A percentile compares a stretch with the other conserved stretches of the same genome.
Evolutionary conservation across 805 yeast genomes (phyloP).

Genomic region (Blastobotrys attinorum): DNA sequence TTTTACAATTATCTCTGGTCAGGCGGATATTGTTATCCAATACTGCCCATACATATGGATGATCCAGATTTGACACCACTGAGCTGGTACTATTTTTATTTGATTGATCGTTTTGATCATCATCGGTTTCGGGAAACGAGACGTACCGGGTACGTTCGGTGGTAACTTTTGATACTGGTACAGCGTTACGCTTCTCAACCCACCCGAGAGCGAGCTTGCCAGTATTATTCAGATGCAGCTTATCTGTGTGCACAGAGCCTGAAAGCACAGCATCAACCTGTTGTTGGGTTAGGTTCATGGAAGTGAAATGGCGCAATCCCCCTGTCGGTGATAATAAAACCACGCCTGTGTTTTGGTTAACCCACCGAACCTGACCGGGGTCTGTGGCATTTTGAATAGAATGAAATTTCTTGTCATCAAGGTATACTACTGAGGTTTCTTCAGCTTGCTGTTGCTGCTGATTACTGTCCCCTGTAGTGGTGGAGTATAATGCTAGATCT

Average conservation of each 20-base stretch:
- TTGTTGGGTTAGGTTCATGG: constrained; percentile 11
- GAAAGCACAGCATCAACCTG: constrained; percentile 8
- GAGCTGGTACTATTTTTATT: background rate
- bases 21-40: constrained; percentile 25
- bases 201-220: constrained; percentile 31
- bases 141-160: constrained; percentile 23
- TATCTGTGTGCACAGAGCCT: constrained; percentile 3
- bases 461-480: constrained; percentile 5
- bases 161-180: constrained; percentile 20
- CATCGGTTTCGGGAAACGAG: constrained; percentile 5
- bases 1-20: constrained; percentile 2
- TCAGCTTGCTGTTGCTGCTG: constrained; percentile 13
- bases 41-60: constrained; percentile 30
- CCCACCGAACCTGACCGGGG: constrained; percentile 33
- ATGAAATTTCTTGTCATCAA: constrained; percentile 32
- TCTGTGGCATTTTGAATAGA: constrained; percentile 30
- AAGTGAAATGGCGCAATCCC: constrained; percentile 29
- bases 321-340: constrained; percentile 32
- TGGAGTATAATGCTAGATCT: constrained; percentile 33
- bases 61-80: background rate
- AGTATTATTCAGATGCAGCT: constrained; percentile 7
- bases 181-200: constrained; percentile 25
- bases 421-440: constrained; percentile 21
- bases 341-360: constrained; percentile 10
- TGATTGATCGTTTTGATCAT: constrained; percentile 1